Conservation (phyloP, 2,329 filamentous ascomycete species). For the Aspergillus melleus region DNA sequence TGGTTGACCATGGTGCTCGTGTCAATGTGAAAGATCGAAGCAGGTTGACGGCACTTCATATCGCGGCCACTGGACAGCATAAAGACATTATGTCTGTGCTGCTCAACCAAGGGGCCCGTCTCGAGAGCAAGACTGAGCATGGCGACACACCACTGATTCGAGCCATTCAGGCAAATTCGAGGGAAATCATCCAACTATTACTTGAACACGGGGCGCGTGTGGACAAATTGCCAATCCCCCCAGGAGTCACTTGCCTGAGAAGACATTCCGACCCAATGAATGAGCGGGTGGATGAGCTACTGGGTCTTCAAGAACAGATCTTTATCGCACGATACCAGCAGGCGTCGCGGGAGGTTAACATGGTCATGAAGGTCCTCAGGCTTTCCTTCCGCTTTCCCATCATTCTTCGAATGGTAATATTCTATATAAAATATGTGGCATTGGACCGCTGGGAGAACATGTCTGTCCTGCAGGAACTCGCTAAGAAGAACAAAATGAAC, state of each 20-base stretch:
- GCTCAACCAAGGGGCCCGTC: background rate
- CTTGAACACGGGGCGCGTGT: conserved; percentile 15
- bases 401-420: conserved; percentile 17
- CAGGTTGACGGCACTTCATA: conserved; percentile 23
- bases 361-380: conserved; percentile 15
- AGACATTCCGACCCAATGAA: conserved; percentile 20
- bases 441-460: conserved; percentile 22
- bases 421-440: conserved; percentile 21
- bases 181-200: conserved; percentile 4
- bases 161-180: background rate
- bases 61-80: conserved; percentile 14
- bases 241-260: conserved; percentile 18
- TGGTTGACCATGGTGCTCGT: conserved; percentile 9
- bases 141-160: background rate
- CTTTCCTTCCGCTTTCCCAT: conserved; percentile 17
- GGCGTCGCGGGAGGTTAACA: conserved; percentile 14
- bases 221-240: conserved; percentile 9
- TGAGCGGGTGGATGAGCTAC: conserved; percentile 21
- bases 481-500: conserved; percentile 18
- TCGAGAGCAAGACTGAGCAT: background rate
- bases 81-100: background rate
- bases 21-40: conserved; percentile 14
- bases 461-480: conserved; percentile 24
- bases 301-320: conserved; percentile 21
- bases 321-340: conserved; percentile 15